Evolutionary conservation across 257 asterid species (phyloP).

Genomic region (Apocynum venetum): DNA sequence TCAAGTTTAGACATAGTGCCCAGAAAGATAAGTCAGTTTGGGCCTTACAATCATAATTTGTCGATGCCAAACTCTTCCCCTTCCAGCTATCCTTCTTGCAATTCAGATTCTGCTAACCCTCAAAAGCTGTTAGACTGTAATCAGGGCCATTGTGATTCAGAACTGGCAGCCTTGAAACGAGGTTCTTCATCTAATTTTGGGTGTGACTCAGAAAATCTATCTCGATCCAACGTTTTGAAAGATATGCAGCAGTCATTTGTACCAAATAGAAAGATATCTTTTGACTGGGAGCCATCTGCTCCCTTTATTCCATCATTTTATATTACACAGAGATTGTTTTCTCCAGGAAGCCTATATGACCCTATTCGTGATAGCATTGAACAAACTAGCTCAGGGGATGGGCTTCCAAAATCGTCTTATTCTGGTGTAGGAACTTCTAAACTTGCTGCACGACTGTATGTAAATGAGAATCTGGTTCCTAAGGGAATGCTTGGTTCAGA

Average conservation of each 20-base stretch:
- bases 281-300: conserved; percentile 73
- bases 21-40: conserved; percentile 23
- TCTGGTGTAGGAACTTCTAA: conserved; percentile 54
- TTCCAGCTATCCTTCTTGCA: conserved; percentile 46
- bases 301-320: conserved; percentile 69
- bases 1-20: conserved; percentile 27
- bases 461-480: conserved; percentile 22
- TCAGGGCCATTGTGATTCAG: conserved; percentile 37
- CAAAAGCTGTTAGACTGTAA: conserved; percentile 31
- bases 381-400: conserved; percentile 30
- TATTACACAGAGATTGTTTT: conserved; percentile 46
- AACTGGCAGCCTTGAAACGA: conserved; percentile 38
- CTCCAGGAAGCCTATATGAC: conserved; percentile 42
- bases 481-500: conserved; percentile 25
- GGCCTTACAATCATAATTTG: conserved; percentile 22
- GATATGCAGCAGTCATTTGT: conserved; percentile 30
- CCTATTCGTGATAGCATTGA: conserved; percentile 44
- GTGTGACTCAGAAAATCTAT: conserved; percentile 37
- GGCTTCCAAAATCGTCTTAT: conserved; percentile 26
- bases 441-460: conserved; percentile 31
- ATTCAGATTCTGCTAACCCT: conserved; percentile 26
- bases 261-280: conserved; percentile 27
- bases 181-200: conserved; percentile 40
- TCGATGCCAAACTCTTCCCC: conserved; percentile 31
- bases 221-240: conserved; percentile 22